Percentiles rank a stretch among this genome's conserved stretches.
Conservation (phyloP, 495 filamentous ascomycete genomes). For the Entonaema liquescens region DNA sequence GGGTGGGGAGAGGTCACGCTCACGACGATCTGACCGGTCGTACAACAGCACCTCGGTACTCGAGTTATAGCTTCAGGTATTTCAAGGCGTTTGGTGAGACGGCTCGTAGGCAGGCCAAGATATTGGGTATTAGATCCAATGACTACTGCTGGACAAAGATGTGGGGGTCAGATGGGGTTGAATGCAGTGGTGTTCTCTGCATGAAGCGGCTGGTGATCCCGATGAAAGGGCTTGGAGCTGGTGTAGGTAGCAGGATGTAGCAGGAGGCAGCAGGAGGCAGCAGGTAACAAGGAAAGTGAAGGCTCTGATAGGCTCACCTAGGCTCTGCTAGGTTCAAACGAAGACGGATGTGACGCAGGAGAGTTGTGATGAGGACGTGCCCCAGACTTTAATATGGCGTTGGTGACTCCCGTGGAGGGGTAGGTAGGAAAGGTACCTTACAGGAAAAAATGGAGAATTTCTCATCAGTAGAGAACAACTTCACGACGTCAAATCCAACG, state of each 20-base stretch:
- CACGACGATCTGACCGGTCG: constrained; percentile 35
- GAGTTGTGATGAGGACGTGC: constrained; percentile 32
- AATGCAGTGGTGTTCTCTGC: constrained; percentile 28
- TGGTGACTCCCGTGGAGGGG: constrained; percentile 34
- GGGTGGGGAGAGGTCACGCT: constrained; percentile 31
- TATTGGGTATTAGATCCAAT: constrained; percentile 23
- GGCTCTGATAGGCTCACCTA: constrained; percentile 15
- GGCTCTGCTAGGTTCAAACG: constrained; percentile 27
- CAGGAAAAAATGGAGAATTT: constrained; percentile 36
- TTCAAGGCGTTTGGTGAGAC: constrained; percentile 26
- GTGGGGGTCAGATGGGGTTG: constrained; percentile 40
- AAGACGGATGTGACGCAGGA: constrained; percentile 32
- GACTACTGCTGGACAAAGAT: not conserved
- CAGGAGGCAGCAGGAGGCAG: too few species aligned
- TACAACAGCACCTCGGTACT: constrained; percentile 33
- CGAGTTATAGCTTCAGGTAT: constrained; percentile 18
- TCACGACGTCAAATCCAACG: constrained; percentile 30
- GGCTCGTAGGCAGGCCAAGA: constrained; percentile 14
- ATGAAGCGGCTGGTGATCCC: constrained; percentile 38
- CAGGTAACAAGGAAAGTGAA: constrained; percentile 15
- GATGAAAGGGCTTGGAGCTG: constrained; percentile 24
- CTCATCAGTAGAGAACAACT: constrained; percentile 18
- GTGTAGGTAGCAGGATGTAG: constrained; percentile 9
- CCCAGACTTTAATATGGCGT: constrained; percentile 42
- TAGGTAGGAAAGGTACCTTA: constrained; percentile 36